These are phyloP conservation scores for Fusarium sp. DNA, from an alignment of 2,329 filamentous ascomycete genomes.

Conservation along the genomic window DNA sequence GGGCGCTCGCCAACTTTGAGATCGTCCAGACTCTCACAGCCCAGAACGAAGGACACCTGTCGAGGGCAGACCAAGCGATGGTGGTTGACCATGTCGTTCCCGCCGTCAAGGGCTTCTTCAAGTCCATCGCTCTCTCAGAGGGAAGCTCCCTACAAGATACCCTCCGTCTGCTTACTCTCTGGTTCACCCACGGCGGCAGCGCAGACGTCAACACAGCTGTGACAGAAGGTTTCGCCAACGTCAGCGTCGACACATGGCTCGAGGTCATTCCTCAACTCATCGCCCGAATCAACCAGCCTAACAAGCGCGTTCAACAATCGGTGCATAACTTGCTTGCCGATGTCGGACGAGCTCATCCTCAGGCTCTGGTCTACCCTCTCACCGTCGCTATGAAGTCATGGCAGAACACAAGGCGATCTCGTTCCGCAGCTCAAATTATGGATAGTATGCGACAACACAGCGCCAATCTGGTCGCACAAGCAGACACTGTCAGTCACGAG, in stretches of 20 bases:
- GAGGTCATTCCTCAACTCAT: conserved; percentile 98
- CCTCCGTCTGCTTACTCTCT: conserved; percentile 88
- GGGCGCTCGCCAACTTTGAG: conserved; percentile 98
- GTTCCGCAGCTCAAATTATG: conserved; percentile 94
- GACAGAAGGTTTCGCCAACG: conserved; percentile 87
- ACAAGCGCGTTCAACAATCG: conserved; percentile 84
- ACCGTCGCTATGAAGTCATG: conserved; percentile 97
- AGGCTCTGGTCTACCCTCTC: conserved; percentile 94
- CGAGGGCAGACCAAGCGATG: conserved; percentile 67
- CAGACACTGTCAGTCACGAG: conserved; percentile 93
- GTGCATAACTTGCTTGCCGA: conserved; percentile 94
- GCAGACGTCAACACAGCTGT: conserved; percentile 89
- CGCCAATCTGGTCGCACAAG: conserved; percentile 90
- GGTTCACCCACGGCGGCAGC: conserved; percentile 94
- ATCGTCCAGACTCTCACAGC: conserved; percentile 86
- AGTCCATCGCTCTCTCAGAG: conserved; percentile 91
- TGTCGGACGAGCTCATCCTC: conserved; percentile 92
- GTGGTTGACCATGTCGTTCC: conserved; percentile 92
- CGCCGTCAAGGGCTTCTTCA: conserved; percentile 95
- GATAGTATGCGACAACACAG: conserved; percentile 98
- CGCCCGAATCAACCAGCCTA: conserved; percentile 96
- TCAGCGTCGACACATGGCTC: conserved; percentile 98
- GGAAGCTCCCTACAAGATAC: conserved; percentile 97
- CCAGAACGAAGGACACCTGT: conserved; percentile 66
- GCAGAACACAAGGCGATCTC: conserved; percentile 82